Evolutionary conservation across 108 stramenopile genomes (phyloP).

Genomic region (Phaeodactylum tricornutum): DNA sequence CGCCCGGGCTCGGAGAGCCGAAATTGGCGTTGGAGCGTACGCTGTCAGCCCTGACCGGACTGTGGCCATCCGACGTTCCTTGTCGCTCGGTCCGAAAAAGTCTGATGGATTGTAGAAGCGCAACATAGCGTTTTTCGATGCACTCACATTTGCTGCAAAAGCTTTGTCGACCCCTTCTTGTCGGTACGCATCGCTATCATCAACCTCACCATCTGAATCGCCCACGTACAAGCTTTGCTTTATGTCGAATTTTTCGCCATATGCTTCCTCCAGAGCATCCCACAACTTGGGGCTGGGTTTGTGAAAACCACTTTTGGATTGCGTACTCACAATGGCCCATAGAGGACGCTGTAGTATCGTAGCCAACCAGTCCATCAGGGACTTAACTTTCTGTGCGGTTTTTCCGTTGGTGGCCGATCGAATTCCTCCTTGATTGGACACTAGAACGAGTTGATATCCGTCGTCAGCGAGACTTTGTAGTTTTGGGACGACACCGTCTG

Average conservation of each 20-base stretch:
- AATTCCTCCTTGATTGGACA: slow-evolving; percentile 76
- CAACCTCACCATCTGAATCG: slow-evolving; percentile 44
- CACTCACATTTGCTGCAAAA: slow-evolving; percentile 56
- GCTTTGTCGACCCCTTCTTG: slow-evolving; percentile 55
- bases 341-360: slow-evolving; percentile 44
- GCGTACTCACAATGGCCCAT: slow-evolving; percentile 45
- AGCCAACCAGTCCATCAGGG: slow-evolving; percentile 65
- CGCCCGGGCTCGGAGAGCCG: slow-evolving; percentile 28
- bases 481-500: slow-evolving; percentile 31
- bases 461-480: slow-evolving; percentile 45
- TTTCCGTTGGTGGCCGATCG: slow-evolving; percentile 51
- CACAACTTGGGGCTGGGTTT: slow-evolving; percentile 62
- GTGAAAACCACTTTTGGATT: slow-evolving; percentile 52
- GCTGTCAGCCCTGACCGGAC: neutral
- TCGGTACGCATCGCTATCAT: too few relatives aligned
- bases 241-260: slow-evolving; percentile 30
- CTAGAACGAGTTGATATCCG: slow-evolving; percentile 46
- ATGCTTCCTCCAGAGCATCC: slow-evolving; percentile 33
- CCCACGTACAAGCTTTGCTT: slow-evolving; percentile 61
- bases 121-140: slow-evolving; percentile 12
- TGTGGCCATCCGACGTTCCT: slow-evolving; percentile 18
- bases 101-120: slow-evolving; percentile 51
- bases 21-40: slow-evolving; percentile 11
- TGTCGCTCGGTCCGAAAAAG: slow-evolving; percentile 56
- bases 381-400: slow-evolving; percentile 49